Conservation (phyloP, 192 early-diverging fungal genomes). For the Lobulomyces angularis region DNA sequence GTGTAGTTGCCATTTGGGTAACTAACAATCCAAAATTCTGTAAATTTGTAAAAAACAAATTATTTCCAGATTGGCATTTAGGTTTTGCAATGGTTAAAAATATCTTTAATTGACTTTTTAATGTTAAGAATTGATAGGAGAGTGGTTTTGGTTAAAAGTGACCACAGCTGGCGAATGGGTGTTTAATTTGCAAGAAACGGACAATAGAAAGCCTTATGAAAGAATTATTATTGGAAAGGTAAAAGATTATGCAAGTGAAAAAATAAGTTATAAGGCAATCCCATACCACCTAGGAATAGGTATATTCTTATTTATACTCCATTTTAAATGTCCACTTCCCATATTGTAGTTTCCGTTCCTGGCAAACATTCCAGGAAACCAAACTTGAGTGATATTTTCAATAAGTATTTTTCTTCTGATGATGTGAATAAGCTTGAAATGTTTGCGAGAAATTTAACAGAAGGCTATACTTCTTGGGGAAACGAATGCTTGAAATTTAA, state of each 20-base stretch:
- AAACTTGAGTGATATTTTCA: conserved; percentile 1
- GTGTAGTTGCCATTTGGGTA: conserved; percentile 54
- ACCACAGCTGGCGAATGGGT: conserved; percentile 21
- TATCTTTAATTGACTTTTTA: too few relatives aligned
- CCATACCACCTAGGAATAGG: too few relatives aligned
- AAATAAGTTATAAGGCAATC: not conserved
- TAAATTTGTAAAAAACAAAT: conserved; percentile 46
- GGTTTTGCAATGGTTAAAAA: too few relatives aligned
- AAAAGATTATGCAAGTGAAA: not conserved
- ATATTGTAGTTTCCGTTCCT: not conserved
- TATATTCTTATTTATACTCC: too few relatives aligned
- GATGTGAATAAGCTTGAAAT: conserved; percentile 40
- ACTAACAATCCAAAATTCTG: conserved; percentile 54
- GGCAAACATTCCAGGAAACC: conserved; percentile 3
- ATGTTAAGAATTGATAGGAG: conserved; percentile 28
- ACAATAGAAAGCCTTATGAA: conserved; percentile 57
- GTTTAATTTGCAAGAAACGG: conserved; percentile 11
- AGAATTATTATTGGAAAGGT: conserved; percentile 36
- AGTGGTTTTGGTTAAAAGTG: conserved; percentile 61
- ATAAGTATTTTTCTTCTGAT: not conserved
- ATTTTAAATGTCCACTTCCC: too few relatives aligned
- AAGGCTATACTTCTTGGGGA: conserved; percentile 53
- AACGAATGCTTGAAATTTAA: conserved; percentile 57
- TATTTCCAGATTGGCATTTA: conserved; percentile 53
- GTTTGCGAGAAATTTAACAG: conserved; percentile 48